Evolutionary conservation across 192 early-diverging fungal genomes (phyloP), one percentile per base, ranked within the genome.

Genomic region (Coemansia sp.): DNA sequence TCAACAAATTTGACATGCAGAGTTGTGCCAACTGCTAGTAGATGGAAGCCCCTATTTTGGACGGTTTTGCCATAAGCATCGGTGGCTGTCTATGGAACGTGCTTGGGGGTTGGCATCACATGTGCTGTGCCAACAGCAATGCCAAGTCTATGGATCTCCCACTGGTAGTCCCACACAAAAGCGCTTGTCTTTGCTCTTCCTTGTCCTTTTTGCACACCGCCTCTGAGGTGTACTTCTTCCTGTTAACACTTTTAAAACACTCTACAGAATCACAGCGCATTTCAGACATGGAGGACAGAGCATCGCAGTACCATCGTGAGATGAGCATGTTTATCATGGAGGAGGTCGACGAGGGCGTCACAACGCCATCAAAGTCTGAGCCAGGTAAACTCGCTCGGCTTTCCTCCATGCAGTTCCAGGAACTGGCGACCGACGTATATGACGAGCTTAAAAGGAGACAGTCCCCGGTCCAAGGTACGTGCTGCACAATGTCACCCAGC

Each of bases 401-500:
- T 23, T 84, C 88, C 34, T 85, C 87, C 49, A 84, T 85, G 59
- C 95, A 98, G 73, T 94, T 97, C 78, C 87, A 92, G 66, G 96
- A 97, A 72, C 85, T 98, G n/a, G 85, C 90, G 27, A 94, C 90
- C 2, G 94, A 98, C 78, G 95, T 98, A 8, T 95, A 90, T 76
- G 96, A 98, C 77, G 96, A 98, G 71, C 84, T 96, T 71, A 86
- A 84, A 41, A 77, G 96, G 53, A 60, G 96, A 19, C 30, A 31
- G 31, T 38, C 51, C 2, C 61, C 61, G 28, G 61, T 26, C 28
- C 61, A 62, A 41, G 60, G 60, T 62, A 62, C 47, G 25, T 5
- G n/a, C 18, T 19, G n/a, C 47, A n/a, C n/a, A 49, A 56, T 38
- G 34, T 38, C 10, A 38, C 34, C 34, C 34, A 38, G 8, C 10